phyloP scores from a whole-genome alignment of 768 basidiomycete genomes.

The Ramaria rubella region DNA sequence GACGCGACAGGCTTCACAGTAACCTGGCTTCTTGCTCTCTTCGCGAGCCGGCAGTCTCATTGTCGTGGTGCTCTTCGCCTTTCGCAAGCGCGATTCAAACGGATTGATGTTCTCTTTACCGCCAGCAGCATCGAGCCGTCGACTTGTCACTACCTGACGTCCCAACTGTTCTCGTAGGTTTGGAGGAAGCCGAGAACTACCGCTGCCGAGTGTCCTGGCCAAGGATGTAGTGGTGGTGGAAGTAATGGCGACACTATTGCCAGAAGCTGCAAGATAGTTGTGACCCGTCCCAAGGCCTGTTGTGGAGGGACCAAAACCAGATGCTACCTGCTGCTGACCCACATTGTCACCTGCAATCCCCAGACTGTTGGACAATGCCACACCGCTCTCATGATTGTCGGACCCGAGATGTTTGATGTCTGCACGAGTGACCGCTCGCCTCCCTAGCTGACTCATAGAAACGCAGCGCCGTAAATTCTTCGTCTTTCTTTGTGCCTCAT shows the following conservation, averaged over 20 bases:
- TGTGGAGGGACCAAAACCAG: constrained; percentile 26
- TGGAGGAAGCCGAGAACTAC: constrained; percentile 44
- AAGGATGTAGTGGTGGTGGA: constrained; percentile 83
- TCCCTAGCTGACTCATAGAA: constrained; percentile 68
- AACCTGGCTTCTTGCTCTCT: constrained; percentile 87
- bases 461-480: constrained; percentile 66
- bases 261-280: constrained; percentile 83
- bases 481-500: constrained; percentile 21
- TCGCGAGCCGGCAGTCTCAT: constrained; percentile 70
- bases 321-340: constrained; percentile 30
- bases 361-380: constrained; percentile 39
- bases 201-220: constrained; percentile 36
- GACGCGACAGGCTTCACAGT: constrained; percentile 91
- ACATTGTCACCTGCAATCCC: constrained; percentile 61
- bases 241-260: constrained; percentile 90
- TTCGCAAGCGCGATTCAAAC: constrained; percentile 48
- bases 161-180: constrained; percentile 50
- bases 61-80: constrained; percentile 78
- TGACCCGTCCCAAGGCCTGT: constrained; percentile 27
- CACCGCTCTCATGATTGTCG: constrained; percentile 28
- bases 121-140: constrained; percentile 35
- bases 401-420: constrained; percentile 38
- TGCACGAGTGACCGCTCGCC: constrained; percentile 35
- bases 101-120: constrained; percentile 36
- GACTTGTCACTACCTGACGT: constrained; percentile 62